phyloP scores from a whole-genome alignment of 208 protist species.

The Crithidia thermophila region DNA sequence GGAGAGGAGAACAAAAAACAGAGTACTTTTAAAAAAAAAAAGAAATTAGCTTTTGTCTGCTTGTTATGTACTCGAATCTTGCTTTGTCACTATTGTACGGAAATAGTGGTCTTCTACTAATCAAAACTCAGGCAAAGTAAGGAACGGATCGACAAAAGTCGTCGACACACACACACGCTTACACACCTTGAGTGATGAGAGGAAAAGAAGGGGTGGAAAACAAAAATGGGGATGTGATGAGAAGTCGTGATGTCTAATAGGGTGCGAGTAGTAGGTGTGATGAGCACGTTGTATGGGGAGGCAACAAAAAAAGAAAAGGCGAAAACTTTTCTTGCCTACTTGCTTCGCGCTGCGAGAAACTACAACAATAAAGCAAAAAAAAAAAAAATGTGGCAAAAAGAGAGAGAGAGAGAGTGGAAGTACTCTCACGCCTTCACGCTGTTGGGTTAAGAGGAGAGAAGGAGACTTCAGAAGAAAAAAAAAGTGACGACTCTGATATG shows the following conservation, averaged over 20 bases:
- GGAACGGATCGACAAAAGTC: constrained; percentile 9
- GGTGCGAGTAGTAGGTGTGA: neutral
- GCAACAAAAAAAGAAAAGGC: neutral
- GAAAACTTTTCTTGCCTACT: no score
- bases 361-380: neutral
- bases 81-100: neutral
- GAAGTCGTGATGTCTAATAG: neutral
- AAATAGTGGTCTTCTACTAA: no score
- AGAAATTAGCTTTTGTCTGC: neutral
- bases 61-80: neutral
- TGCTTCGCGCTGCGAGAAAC: no score
- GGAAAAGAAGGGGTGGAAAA: neutral
- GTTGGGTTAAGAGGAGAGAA: neutral
- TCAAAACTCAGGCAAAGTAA: neutral
- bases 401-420: neutral
- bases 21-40: neutral
- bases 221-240: neutral
- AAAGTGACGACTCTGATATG: no score
- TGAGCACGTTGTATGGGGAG: neutral
- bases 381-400: neutral
- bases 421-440: no score
- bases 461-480: neutral
- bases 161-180: constrained; percentile 10
- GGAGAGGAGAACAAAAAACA: neutral
- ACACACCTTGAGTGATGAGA: neutral